Evolutionary conservation across 2,329 filamentous ascomycete genomes (phyloP).

Genomic region (Colletotrichum paranaense): DNA sequence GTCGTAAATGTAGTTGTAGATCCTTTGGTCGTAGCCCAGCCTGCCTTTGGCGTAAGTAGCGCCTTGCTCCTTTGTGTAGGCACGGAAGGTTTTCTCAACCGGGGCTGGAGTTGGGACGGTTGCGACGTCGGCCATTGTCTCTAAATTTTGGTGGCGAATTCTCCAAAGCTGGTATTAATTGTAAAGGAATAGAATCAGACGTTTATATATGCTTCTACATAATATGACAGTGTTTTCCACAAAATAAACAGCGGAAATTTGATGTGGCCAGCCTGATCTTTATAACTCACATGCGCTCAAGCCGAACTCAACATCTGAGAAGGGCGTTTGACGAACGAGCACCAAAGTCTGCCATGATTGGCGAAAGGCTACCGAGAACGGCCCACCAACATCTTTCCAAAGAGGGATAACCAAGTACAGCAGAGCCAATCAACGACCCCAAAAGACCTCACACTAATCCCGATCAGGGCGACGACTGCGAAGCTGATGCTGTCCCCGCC

Average conservation of each 20-base stretch:
- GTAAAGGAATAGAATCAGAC: not conserved
- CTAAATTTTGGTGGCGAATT: not conserved
- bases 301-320: not conserved
- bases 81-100: conserved; percentile 53
- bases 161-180: not conserved
- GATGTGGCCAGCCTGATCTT: conserved; percentile 5
- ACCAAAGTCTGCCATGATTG: not conserved
- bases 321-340: not conserved
- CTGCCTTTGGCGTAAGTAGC: conserved; percentile 55
- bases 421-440: not conserved
- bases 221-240: not conserved
- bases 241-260: not conserved
- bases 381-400: not conserved
- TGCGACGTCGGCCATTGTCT: conserved; percentile 12
- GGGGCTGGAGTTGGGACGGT: not conserved
- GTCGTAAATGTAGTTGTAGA: conserved; percentile 60
- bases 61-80: conserved; percentile 56
- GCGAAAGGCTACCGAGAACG: not conserved
- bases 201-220: not conserved
- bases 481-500: conserved; percentile 1
- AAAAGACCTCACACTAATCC: conserved; percentile 15
- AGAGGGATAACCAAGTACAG: not conserved
- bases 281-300: conserved; percentile 9
- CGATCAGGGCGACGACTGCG: conserved; percentile 34
- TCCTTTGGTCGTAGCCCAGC: conserved; percentile 52